Percentiles rank a stretch among this genome's conserved stretches.
Evolutionary conservation across 768 basidiomycete genomes (phyloP).

Genomic region (Rhizopogon vinicolor): DNA sequence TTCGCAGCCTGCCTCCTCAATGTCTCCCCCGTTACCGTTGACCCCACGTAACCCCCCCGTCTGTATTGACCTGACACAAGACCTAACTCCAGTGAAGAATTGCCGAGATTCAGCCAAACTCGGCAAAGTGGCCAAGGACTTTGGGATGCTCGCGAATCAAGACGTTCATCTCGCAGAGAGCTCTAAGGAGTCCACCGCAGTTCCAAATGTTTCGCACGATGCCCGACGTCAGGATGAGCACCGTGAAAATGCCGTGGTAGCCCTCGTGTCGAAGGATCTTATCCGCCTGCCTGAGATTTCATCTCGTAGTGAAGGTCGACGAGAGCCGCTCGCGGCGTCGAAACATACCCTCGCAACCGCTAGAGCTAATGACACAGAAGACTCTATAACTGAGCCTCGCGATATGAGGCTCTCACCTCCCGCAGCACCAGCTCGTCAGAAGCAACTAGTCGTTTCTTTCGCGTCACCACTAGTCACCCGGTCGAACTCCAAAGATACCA

Average conservation of each 20-base stretch:
- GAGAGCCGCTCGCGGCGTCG: background rate
- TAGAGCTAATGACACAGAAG: background rate
- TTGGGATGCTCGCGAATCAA: background rate
- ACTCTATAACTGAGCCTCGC: background rate
- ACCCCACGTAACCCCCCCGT: slow-evolving; percentile 19
- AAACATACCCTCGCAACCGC: too few species aligned
- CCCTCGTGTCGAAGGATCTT: background rate
- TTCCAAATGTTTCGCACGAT: background rate
- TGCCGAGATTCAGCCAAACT: background rate
- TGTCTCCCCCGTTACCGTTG: slow-evolving; percentile 3
- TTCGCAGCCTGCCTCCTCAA: slow-evolving; percentile 7
- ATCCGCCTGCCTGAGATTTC: background rate
- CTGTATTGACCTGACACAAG: slow-evolving; percentile 43
- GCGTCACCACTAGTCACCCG: background rate
- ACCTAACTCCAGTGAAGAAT: slow-evolving; percentile 18
- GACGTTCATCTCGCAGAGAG: background rate
- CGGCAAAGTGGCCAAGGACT: background rate
- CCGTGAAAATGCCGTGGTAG: background rate
- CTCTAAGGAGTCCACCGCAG: too few species aligned
- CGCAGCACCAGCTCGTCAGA: background rate
- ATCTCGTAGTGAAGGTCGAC: background rate
- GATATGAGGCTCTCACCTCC: background rate
- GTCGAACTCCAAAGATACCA: background rate
- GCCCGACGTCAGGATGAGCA: background rate
- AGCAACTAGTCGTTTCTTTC: background rate